Percentiles rank a stretch among this genome's conserved stretches.
Evolutionary conservation across 352 stramenopile genomes (phyloP).

Genomic region (Pythium diclinum): DNA sequence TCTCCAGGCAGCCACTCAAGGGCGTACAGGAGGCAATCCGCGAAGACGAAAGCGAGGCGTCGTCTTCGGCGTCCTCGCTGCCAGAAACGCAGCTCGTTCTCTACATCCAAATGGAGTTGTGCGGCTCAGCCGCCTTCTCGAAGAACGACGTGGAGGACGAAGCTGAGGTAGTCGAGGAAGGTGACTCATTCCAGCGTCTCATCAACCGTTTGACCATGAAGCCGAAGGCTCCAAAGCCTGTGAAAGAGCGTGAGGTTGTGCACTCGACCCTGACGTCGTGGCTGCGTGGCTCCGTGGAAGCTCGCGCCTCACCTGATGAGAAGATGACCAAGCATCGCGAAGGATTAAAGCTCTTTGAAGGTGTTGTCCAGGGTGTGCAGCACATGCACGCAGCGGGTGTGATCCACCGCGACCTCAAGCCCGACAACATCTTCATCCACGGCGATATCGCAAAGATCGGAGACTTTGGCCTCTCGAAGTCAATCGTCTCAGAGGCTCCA

Average conservation of each 20-base stretch:
- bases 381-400: constrained; percentile 65
- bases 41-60: constrained; percentile 28
- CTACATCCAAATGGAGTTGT: constrained; percentile 83
- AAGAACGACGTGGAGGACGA: constrained; percentile 22
- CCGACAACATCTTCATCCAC: constrained; percentile 35
- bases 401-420: constrained; percentile 34
- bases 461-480: constrained; percentile 36
- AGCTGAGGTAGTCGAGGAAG: constrained; percentile 27
- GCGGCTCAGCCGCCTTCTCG: constrained; percentile 26
- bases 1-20: constrained; percentile 10
- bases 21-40: constrained; percentile 12
- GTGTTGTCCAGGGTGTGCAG: constrained; percentile 62
- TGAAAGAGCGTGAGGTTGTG: constrained; percentile 8
- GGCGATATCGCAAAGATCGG: constrained; percentile 32
- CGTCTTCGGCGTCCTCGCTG: background rate
- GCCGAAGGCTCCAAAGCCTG: background rate
- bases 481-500: constrained; percentile 24
- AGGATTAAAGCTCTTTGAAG: constrained; percentile 59
- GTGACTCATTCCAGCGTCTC: constrained; percentile 37
- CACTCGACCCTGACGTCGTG: constrained; percentile 66
- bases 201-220: constrained; percentile 40
- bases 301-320: constrained; percentile 25
- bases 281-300: constrained; percentile 64
- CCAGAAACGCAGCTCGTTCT: constrained; percentile 43
- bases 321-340: constrained; percentile 47